Base-by-base conservation (phyloP, 2,329 filamentous ascomycete genomes). In the Cytospora chrysosperma region DNA sequence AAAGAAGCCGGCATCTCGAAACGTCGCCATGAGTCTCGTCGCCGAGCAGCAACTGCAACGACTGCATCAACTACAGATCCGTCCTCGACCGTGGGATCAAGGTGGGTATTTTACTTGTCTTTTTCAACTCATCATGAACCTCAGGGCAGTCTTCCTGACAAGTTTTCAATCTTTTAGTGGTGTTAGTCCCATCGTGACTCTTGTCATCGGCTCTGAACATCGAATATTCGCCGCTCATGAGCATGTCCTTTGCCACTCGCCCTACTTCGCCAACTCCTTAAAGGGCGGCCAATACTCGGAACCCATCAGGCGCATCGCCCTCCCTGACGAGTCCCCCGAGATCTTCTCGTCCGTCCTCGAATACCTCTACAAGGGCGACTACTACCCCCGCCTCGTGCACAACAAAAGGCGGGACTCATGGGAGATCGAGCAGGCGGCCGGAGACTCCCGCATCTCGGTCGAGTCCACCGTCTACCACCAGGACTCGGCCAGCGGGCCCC, bases 321-420 rank as follows among this genome's bases (percentile, higher is more conserved):
- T 97, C 2, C 89, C 92, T 1, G 87, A 94, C 65, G 93, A 97
- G 76, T 89, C 93, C 70, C 92, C 93, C 24, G 92, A 96, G 74
- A 89, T 96, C 71, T 93, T 97, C 76, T 96, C 92, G 9, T 93
- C 90, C 7, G 84, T 97, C 13, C 87, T 97, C 62, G 93, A 97
- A 74, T 97, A 90, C 70, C 86, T 97, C 62, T 96, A 96, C 84
- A 96, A 96, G 78, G 93, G 93, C 68, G 93, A 97, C 76, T 97
- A 97, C 79, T 93, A 89, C 70, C 93, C 93, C 3, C 89, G 90
- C 21, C 82, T 96, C 27, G 78, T 92, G 62, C 92, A 92, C 77
- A 92, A 94, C 78, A 92, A 93, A 80, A 87, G 88, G 67, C 85
- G 86, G 61, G 88, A 92, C 75, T 88, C 86, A 59, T 97, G 91